Evolutionary conservation across 1,139 yeast species (phyloP).

Genomic region (Hemisphaericaspora xylanilytica): DNA sequence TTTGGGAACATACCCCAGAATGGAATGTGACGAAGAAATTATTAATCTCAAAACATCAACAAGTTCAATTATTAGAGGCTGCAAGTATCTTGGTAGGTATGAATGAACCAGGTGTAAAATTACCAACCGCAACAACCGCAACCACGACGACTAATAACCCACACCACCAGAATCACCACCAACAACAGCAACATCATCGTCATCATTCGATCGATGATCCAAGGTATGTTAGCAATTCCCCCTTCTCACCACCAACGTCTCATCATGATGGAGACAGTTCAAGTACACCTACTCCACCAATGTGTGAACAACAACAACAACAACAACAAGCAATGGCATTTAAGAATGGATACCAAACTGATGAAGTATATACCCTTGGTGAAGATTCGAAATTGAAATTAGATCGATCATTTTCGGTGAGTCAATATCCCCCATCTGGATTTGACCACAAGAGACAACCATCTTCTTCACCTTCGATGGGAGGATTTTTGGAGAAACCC

Average conservation of each 20-base stretch:
- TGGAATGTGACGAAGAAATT: conserved; percentile 84
- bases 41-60: conserved; percentile 84
- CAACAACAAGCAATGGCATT: conserved; percentile 3
- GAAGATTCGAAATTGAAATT: conserved; percentile 7
- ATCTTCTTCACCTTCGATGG: conserved; percentile 10
- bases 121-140: not conserved
- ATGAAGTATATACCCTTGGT: conserved; percentile 2
- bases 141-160: not conserved
- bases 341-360: conserved; percentile 6
- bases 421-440: conserved; percentile 20
- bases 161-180: not conserved
- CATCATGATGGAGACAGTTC: conserved; percentile 4
- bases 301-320: conserved; percentile 4
- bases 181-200: conserved; percentile 6
- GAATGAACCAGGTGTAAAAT: conserved; percentile 59
- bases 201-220: conserved; percentile 8
- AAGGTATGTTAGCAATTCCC: conserved; percentile 6
- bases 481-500: conserved; percentile 14
- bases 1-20: conserved; percentile 84
- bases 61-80: conserved; percentile 83
- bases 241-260: conserved; percentile 11
- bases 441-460: conserved; percentile 3
- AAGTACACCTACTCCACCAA: conserved; percentile 13
- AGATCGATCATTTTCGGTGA: conserved; percentile 17
- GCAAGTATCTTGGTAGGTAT: conserved; percentile 82